These are phyloP conservation scores for Physcia stellaris DNA, from an alignment of 495 filamentous ascomycete genomes.

Conservation along the genomic window DNA sequence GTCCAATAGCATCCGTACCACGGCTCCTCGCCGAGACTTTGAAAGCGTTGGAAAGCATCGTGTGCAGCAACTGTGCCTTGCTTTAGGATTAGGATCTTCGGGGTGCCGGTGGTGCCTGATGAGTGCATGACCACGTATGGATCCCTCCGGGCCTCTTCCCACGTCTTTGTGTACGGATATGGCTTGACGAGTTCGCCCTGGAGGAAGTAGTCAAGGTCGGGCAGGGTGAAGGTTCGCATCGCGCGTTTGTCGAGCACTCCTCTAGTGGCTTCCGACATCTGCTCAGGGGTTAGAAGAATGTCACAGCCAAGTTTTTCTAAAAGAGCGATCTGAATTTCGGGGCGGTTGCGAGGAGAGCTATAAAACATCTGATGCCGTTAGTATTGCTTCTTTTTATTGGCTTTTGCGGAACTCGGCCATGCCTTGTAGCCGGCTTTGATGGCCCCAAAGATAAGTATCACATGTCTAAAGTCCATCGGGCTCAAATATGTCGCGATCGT, in stretches of 20 bases:
- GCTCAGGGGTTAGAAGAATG: conserved; percentile 13
- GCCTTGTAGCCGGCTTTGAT: conserved; percentile 35
- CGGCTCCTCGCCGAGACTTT: no score
- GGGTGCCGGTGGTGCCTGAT: conserved; percentile 27
- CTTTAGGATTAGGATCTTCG: conserved; percentile 24
- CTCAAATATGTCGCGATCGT: conserved; percentile 31
- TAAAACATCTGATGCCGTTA: conserved; percentile 25
- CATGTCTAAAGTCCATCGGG: conserved; percentile 30
- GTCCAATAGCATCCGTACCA: no score
- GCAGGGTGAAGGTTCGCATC: conserved; percentile 12
- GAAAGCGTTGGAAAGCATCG: no score
- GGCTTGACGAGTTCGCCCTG: conserved; percentile 8
- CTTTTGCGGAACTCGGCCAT: conserved; percentile 1
- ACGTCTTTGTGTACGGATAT: conserved; percentile 19
- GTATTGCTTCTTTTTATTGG: background rate
- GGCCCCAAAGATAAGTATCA: conserved; percentile 25
- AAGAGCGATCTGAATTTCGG: conserved; percentile 17
- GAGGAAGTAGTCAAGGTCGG: conserved; percentile 18
- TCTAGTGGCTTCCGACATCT: conserved; percentile 9
- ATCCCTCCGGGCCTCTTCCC: conserved; percentile 15
- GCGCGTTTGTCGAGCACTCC: conserved; percentile 12
- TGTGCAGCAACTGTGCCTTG: conserved; percentile 16
- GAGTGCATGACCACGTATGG: conserved; percentile 23
- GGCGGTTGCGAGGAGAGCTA: conserved; percentile 26
- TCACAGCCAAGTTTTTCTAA: conserved; percentile 18